phyloP scores from a whole-genome alignment of 2,329 filamentous ascomycete species.

The Neonectria punicea region DNA sequence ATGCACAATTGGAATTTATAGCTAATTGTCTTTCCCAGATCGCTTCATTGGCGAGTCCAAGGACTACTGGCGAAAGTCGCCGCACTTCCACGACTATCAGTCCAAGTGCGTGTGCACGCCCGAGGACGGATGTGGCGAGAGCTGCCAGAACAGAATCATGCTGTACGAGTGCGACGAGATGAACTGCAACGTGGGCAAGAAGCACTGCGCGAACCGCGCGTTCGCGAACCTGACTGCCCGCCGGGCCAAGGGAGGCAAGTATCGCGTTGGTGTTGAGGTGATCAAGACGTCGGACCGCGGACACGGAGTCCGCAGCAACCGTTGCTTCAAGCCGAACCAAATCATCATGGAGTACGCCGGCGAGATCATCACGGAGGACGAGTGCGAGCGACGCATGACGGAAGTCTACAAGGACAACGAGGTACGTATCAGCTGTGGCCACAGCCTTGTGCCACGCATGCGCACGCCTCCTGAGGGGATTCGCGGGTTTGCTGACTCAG shows the following conservation, averaged over 20 bases:
- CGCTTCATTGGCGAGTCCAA: constrained; percentile 89
- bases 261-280: constrained; percentile 93
- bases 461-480: constrained; percentile 11
- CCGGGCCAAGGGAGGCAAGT: constrained; percentile 82
- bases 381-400: constrained; percentile 94
- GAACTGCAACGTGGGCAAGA: constrained; percentile 85
- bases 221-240: constrained; percentile 84
- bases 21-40: constrained; percentile 65
- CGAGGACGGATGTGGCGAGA: constrained; percentile 85
- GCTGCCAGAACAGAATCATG: constrained; percentile 96
- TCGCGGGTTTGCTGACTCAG: constrained; percentile 21
- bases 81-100: constrained; percentile 77
- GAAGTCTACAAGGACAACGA: constrained; percentile 94
- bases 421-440: constrained; percentile 61
- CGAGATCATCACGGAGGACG: constrained; percentile 94
- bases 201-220: constrained; percentile 83
- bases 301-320: constrained; percentile 90
- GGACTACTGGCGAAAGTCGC: constrained; percentile 82
- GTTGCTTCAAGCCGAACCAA: constrained; percentile 86
- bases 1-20: constrained; percentile 8
- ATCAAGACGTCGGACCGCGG: constrained; percentile 90
- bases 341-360: constrained; percentile 99
- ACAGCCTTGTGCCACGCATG: background rate
- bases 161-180: constrained; percentile 93
- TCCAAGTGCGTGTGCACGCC: constrained; percentile 82